Percentiles rank a stretch among this genome's conserved stretches.
phyloP scores from a whole-genome alignment of 2,329 filamentous ascomycete species.

The Fusarium sp. region DNA sequence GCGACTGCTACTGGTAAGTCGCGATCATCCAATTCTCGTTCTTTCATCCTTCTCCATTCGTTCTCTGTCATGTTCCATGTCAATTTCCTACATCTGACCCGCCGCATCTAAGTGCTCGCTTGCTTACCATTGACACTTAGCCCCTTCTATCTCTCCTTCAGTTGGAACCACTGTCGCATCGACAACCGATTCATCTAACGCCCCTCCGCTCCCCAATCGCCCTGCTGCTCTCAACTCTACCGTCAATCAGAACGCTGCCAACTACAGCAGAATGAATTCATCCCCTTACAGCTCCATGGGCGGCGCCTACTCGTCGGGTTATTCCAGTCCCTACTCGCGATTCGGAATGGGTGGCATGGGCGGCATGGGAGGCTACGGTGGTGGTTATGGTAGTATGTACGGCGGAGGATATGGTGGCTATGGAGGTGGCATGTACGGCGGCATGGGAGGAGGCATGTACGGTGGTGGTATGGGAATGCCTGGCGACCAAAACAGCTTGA shows the following conservation, averaged over 20 bases:
- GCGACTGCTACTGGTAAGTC: slow-evolving; percentile 63
- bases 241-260: slow-evolving; percentile 88
- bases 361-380: slow-evolving; percentile 26
- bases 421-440: slow-evolving; percentile 57
- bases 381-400: slow-evolving; percentile 38
- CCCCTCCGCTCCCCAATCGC: slow-evolving; percentile 82
- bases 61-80: slow-evolving; percentile 1
- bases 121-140: slow-evolving; percentile 37
- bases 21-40: slow-evolving; percentile 18
- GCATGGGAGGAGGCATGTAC: slow-evolving; percentile 56
- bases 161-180: slow-evolving; percentile 56
- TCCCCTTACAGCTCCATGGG: slow-evolving; percentile 61
- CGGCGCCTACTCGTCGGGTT: slow-evolving; percentile 57
- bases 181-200: slow-evolving; percentile 52
- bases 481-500: slow-evolving; percentile 92
- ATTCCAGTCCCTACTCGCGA: slow-evolving; percentile 58
- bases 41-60: slow-evolving; percentile 1
- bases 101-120: slow-evolving; percentile 41
- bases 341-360: slow-evolving; percentile 50
- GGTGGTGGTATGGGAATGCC: slow-evolving; percentile 64
- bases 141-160: slow-evolving; percentile 58
- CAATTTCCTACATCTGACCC: not conserved
- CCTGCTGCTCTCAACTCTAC: slow-evolving; percentile 82
- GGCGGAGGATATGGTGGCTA: slow-evolving; percentile 54
- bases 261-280: slow-evolving; percentile 75